Evolutionary conservation across 2,329 filamentous ascomycete genomes (phyloP), one percentile per base, ranked within the genome.

Genomic region (Alternaria viburni): DNA sequence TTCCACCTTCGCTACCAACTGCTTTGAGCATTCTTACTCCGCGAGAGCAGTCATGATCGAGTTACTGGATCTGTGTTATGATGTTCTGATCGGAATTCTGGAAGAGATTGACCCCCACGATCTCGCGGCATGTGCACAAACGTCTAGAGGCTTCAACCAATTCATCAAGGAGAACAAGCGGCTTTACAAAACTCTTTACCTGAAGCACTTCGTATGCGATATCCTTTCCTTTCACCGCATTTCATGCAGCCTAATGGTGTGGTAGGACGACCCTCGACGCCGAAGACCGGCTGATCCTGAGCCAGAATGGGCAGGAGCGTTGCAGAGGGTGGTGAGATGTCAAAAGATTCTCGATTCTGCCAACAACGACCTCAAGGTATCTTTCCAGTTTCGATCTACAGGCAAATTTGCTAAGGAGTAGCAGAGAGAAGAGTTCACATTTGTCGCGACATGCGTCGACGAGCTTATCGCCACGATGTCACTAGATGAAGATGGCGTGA

Each of bases 101-200:
- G 74, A 77, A 41, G 75, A 77, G 41, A 59, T 79, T 21, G 65
- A 78, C 5, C 72, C 77, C 4, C 67, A 67, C 23, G 77, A 79
- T 56, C 61, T 79, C 13, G 76, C 71, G 5, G 61, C 72, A 30
- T 77, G 76, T 62, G 72, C 76, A 6, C 67, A 68, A 44, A 74
- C 76, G 4, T 78, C 72, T 2, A 66, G 59, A 46, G 72, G 63
- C 4, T 79, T 93, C 50, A 79, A 86, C 62, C 76, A 80, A 32
- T 87, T 88, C 65, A 82, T 91, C 56, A 82, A 80, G 52, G 83
- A 82, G 46, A 91, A 93, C 74, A 75, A 78, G 15, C 80, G 86
- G 9, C 80, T 93, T 12, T 90, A 85, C 76, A 89, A 86, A 62
- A 84, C 86, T 21, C 80, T 91, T 7, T 93, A 92, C 74, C 77